phyloP scores from a whole-genome alignment of 2,329 filamentous ascomycete species.

The Sclerotinia minor region DNA sequence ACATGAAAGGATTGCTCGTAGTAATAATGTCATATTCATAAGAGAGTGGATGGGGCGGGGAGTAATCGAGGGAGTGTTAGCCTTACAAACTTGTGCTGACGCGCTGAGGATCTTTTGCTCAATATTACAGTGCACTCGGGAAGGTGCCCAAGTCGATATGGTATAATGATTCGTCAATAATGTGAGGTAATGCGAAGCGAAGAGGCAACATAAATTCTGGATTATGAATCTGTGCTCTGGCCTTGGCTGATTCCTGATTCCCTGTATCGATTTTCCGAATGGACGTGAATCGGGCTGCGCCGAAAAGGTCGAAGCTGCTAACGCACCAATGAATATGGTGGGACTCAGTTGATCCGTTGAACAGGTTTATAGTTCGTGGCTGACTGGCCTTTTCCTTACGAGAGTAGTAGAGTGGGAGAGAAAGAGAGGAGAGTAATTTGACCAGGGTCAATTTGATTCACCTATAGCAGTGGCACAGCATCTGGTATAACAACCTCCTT shows the following conservation, averaged over 20 bases:
- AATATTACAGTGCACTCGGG: slow-evolving; percentile 13
- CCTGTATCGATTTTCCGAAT: slow-evolving; percentile 17
- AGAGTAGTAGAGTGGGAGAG: slow-evolving; percentile 1
- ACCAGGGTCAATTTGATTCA: slow-evolving; percentile 13
- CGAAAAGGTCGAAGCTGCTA: slow-evolving; percentile 13
- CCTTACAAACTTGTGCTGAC: slow-evolving; percentile 24
- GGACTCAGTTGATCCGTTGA: slow-evolving; percentile 12
- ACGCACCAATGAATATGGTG: slow-evolving; percentile 7
- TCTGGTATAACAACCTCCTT: slow-evolving; percentile 8
- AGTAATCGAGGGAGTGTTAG: slow-evolving; percentile 16
- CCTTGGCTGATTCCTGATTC: slow-evolving; percentile 12
- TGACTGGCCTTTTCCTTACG: slow-evolving; percentile 2
- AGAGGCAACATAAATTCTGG: slow-evolving; percentile 9
- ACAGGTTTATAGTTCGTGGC: slow-evolving; percentile 15
- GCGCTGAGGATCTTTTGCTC: slow-evolving; percentile 21
- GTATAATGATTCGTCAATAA: slow-evolving; percentile 5
- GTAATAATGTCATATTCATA: slow-evolving; percentile 18
- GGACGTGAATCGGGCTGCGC: slow-evolving; percentile 18
- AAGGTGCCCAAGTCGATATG: slow-evolving; percentile 9
- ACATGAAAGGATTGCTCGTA: slow-evolving; percentile 17
- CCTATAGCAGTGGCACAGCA: slow-evolving; percentile 6
- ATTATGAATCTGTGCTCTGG: slow-evolving; percentile 1
- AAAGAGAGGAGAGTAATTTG: not conserved
- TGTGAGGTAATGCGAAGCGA: slow-evolving; percentile 2
- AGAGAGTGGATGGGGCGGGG: slow-evolving; percentile 20